Conservation (phyloP, 169 alveolate species). For the Fabrea salina region DNA sequence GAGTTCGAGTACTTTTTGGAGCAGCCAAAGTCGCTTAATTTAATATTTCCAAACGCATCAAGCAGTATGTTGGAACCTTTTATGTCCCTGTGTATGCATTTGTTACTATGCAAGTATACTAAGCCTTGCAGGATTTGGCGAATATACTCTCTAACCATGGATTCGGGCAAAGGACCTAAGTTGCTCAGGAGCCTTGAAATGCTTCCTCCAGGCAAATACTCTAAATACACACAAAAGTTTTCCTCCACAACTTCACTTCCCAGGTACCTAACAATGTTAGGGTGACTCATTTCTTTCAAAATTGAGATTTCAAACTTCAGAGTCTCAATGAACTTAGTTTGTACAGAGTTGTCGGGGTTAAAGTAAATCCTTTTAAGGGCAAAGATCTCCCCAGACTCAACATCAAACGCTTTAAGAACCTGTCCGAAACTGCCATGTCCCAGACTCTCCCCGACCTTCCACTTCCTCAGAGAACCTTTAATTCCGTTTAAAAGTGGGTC, state of each 20-base stretch:
- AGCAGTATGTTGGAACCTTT: constrained; percentile 80
- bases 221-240: constrained; percentile 45
- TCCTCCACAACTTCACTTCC: constrained; percentile 32
- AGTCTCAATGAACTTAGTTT: not conserved
- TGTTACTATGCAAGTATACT: constrained; percentile 60
- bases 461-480: not conserved
- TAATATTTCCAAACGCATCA: constrained; percentile 65
- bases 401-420: not conserved
- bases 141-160: constrained; percentile 37
- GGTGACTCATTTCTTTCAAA: constrained; percentile 37
- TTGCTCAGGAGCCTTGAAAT: constrained; percentile 12
- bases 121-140: constrained; percentile 55
- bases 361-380: not conserved
- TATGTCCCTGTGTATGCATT: constrained; percentile 77
- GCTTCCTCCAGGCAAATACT: constrained; percentile 43
- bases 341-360: not conserved
- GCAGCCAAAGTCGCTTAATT: constrained; percentile 76
- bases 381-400: not conserved
- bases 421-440: constrained; percentile 4
- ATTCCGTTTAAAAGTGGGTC: not conserved
- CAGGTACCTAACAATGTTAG: constrained; percentile 46
- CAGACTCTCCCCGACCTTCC: not conserved
- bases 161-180: constrained; percentile 45
- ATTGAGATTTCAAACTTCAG: constrained; percentile 40
- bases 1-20: not conserved